Evolutionary conservation across 2,329 filamentous ascomycete species (phyloP).

Genomic region (Coniochaeta sp.): DNA sequence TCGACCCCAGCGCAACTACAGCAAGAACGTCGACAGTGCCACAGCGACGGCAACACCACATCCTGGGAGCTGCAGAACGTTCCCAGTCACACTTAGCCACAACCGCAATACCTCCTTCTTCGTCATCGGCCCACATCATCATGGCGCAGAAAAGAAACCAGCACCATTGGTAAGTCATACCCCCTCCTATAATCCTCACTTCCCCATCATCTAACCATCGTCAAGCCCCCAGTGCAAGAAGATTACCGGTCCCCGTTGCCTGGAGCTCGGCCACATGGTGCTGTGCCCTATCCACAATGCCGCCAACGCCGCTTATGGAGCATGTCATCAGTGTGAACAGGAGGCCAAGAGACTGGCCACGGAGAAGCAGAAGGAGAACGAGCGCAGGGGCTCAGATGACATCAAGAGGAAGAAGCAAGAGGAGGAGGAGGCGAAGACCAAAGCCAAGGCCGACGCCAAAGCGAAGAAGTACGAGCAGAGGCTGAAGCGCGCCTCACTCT

Average conservation of each 20-base stretch:
- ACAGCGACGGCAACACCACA: too few species aligned
- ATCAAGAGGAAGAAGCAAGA: background rate
- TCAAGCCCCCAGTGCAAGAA: background rate
- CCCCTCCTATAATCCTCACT: too few species aligned
- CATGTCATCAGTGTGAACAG: background rate
- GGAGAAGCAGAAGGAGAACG: background rate
- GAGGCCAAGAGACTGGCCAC: background rate
- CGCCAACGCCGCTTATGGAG: background rate
- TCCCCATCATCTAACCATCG: too few species aligned
- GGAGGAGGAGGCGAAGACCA: background rate
- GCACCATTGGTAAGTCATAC: background rate
- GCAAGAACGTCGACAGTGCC: too few species aligned
- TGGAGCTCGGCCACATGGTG: background rate
- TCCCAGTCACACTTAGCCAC: too few species aligned
- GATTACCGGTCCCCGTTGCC: background rate
- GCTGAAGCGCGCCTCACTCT: background rate
- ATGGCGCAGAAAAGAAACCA: background rate
- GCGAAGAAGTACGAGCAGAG: background rate
- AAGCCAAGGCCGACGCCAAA: background rate
- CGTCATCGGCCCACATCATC: too few species aligned
- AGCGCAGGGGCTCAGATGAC: background rate
- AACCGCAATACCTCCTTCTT: too few species aligned
- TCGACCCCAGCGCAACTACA: too few species aligned
- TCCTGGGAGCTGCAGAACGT: too few species aligned
- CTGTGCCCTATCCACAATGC: background rate